Evolutionary conservation across 2,329 filamentous ascomycete genomes (phyloP).

Genomic region (Grosmannia clavigera): DNA sequence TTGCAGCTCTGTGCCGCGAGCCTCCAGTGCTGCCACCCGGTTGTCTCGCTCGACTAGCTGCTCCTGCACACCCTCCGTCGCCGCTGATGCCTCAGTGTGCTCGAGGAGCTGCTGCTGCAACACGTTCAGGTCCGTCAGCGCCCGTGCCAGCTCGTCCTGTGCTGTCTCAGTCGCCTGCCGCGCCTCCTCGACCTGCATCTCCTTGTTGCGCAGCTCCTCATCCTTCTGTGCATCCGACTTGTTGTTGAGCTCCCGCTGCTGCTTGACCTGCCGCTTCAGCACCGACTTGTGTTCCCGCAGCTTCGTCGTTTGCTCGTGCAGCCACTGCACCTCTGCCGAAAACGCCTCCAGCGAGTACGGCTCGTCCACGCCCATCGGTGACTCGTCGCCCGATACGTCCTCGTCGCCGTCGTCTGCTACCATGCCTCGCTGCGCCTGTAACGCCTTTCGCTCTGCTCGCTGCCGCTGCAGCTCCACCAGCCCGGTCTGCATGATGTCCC

Average conservation of each 20-base stretch:
- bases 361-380: slow-evolving; percentile 39
- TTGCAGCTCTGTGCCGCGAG: slow-evolving; percentile 26
- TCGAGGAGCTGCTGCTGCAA: slow-evolving; percentile 13
- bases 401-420: slow-evolving; percentile 51
- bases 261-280: slow-evolving; percentile 82
- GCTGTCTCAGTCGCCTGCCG: slow-evolving; percentile 21
- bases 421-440: slow-evolving; percentile 43
- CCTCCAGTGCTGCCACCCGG: slow-evolving; percentile 27
- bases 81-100: slow-evolving; percentile 7
- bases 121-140: slow-evolving; percentile 33
- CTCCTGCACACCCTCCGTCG: slow-evolving; percentile 12
- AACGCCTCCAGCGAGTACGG: slow-evolving; percentile 65
- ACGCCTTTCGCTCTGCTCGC: slow-evolving; percentile 39
- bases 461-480: slow-evolving; percentile 42
- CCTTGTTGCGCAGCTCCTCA: slow-evolving; percentile 46
- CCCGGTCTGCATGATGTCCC: slow-evolving; percentile 44
- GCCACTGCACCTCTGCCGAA: slow-evolving; percentile 62
- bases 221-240: slow-evolving; percentile 67
- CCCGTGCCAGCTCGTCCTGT: slow-evolving; percentile 32
- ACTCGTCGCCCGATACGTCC: slow-evolving; percentile 50
- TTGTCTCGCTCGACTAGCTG: slow-evolving; percentile 10
- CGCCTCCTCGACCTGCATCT: slow-evolving; percentile 35
- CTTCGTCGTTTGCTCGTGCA: slow-evolving; percentile 64
- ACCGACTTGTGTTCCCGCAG: slow-evolving; percentile 83
- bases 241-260: slow-evolving; percentile 84